phyloP scores from a whole-genome alignment of 2,329 filamentous ascomycete genomes.

The Microcyclosporella mali region DNA sequence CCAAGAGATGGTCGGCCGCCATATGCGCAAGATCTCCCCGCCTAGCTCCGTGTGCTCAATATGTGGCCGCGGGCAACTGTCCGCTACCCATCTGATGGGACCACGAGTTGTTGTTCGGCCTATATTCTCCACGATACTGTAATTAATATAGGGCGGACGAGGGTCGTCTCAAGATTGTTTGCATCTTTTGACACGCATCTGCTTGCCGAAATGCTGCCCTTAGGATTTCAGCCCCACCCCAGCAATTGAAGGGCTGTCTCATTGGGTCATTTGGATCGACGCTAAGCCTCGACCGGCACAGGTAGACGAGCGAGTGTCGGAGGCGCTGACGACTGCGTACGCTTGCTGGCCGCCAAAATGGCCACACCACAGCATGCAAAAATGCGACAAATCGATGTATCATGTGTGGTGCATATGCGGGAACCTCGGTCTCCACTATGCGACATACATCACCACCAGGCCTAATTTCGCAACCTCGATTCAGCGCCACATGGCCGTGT shows the following conservation, averaged over 20 bases:
- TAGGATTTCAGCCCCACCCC: too few species aligned
- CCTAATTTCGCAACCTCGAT: not conserved
- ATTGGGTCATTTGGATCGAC: conserved; percentile 16
- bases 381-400: conserved; percentile 5
- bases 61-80: too few species aligned
- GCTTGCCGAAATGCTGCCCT: too few species aligned
- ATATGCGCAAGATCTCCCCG: too few species aligned
- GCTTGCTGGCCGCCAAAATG: not conserved
- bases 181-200: not conserved
- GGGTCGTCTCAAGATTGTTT: not conserved
- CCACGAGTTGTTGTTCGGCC: not conserved
- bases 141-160: not conserved
- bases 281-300: conserved; percentile 15
- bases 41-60: too few species aligned
- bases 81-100: too few species aligned
- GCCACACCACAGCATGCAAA: too few species aligned
- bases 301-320: conserved; percentile 13
- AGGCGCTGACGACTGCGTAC: conserved; percentile 12
- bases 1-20: too few species aligned
- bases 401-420: conserved; percentile 2
- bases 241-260: not conserved
- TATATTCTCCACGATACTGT: not conserved
- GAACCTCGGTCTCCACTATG: conserved; percentile 7
- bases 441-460: not conserved
- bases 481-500: too few species aligned